These are phyloP conservation scores for Durio zibethinus DNA, from an alignment of 345 rosid genomes.

Conservation along the genomic window DNA sequence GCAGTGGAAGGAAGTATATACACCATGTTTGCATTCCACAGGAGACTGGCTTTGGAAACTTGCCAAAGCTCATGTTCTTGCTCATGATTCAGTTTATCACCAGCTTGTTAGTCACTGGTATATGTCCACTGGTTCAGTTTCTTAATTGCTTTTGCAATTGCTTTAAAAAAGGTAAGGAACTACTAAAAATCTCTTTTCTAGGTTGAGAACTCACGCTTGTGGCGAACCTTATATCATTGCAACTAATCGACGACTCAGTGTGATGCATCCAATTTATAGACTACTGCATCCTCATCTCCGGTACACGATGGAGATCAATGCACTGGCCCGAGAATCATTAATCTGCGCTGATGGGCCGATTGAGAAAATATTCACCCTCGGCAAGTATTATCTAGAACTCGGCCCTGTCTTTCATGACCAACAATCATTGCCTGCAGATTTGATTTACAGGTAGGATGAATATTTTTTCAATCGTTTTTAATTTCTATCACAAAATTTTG, in stretches of 20 bases:
- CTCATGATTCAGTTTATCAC: slow-evolving; percentile 55
- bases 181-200: too few relatives aligned
- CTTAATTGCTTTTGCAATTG: too few relatives aligned
- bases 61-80: slow-evolving; percentile 60
- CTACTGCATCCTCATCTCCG: slow-evolving; percentile 58
- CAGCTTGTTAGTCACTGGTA: slow-evolving; percentile 51
- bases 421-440: slow-evolving; percentile 46
- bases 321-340: slow-evolving; percentile 49
- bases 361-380: slow-evolving; percentile 44
- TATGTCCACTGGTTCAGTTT: too few relatives aligned
- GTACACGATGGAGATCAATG: slow-evolving; percentile 68
- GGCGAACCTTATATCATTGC: slow-evolving; percentile 61
- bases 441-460: slow-evolving; percentile 39
- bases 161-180: too few relatives aligned
- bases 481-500: too few relatives aligned
- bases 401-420: slow-evolving; percentile 46
- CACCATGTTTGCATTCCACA: slow-evolving; percentile 33
- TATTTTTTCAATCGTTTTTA: too few relatives aligned
- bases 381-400: slow-evolving; percentile 44
- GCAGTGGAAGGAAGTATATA: slow-evolving; percentile 49
- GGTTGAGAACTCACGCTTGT: slow-evolving; percentile 57
- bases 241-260: slow-evolving; percentile 54
- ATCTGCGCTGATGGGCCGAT: slow-evolving; percentile 54
- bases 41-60: slow-evolving; percentile 55
- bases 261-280: slow-evolving; percentile 56